These are phyloP conservation scores for Claviceps sp. DNA, from an alignment of 2,329 filamentous ascomycete species.

Conservation along the genomic window DNA sequence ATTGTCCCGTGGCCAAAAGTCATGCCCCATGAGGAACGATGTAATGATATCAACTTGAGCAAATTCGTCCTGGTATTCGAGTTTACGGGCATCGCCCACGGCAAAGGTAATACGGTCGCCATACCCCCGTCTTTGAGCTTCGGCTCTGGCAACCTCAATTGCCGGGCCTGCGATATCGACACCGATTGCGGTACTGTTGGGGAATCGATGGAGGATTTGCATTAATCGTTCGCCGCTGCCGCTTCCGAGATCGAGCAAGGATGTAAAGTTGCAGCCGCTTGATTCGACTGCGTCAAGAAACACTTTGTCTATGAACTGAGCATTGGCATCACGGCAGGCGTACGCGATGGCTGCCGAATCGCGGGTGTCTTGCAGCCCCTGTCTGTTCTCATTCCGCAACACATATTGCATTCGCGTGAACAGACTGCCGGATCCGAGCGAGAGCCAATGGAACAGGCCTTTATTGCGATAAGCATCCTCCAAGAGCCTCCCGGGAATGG, in stretches of 20 bases:
- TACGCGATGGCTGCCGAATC: constrained; percentile 9
- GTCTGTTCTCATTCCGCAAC: constrained; percentile 7
- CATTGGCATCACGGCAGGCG: constrained; percentile 6
- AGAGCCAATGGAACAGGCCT: constrained; percentile 7
- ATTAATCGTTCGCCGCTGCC: constrained; percentile 9
- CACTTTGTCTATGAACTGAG: constrained; percentile 3
- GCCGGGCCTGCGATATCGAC: constrained; percentile 7
- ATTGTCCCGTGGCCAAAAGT: constrained; percentile 10
- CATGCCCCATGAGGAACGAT: constrained; percentile 10
- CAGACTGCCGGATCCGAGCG: constrained; percentile 7
- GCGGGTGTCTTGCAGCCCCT: constrained; percentile 1
- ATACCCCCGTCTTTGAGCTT: not conserved
- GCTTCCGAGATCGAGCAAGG: constrained; percentile 8
- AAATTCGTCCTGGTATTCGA: constrained; percentile 6
- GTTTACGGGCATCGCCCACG: constrained; percentile 4
- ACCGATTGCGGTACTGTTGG: constrained; percentile 4
- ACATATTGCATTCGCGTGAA: constrained; percentile 6
- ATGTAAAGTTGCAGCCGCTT: constrained; percentile 3
- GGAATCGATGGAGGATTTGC: constrained; percentile 7
- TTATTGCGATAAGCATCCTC: constrained; percentile 5
- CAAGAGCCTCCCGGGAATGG: not conserved
- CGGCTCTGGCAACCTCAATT: constrained; percentile 4
- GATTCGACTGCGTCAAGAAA: constrained; percentile 4
- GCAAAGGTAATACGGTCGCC: not conserved
- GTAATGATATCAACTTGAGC: constrained; percentile 8